Evolutionary conservation across 208 protist species (phyloP), one percentile per base, ranked within the genome.

Genomic region (Trypanosoma cruzi): DNA sequence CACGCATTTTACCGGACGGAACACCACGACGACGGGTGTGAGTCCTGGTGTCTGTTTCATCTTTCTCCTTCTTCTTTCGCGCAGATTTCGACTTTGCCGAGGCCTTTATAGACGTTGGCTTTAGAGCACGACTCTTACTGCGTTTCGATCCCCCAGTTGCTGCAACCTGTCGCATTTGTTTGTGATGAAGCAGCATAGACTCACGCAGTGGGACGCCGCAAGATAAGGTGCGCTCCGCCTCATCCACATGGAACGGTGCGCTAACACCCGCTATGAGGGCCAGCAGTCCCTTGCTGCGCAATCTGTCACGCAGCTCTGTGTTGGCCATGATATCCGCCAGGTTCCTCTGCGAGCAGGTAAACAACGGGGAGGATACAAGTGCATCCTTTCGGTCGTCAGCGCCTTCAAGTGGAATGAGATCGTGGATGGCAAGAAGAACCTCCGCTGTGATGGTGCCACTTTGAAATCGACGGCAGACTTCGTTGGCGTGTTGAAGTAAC

Each of bases 391-490:
- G 18, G 34, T 60, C 56, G 31, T 14, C 32, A 1, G 6, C n/a
- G 13, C 62, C 72, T 14, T 63, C 58, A 22, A 40, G 59, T 6
- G 42, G 32, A 11, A 74, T 68, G 16, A 88, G 44, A 18, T 79
- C 64, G 48, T 75, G 52, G 11, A 88, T 57, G 1, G 75, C 71
- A 29, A 85, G 48, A 16, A 88, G 66, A 22, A 88, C 82, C 68
- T 85, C 82, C 4, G 76, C 77, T 1, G 82, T 76, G 20, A 67
- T 54, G 20, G 50, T 7, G 54, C 62, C 75, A 49, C 56, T 71
- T 20, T 32, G 29, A 62, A 77, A 71, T 26, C 58, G 42, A 16
- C 65, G 36, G 29, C 71, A 77, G 2, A 77, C 64, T 16, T 8
- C 24, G 14, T 67, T 67, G 4, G 64, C 63, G 36, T 59, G 72